A percentile compares a stretch with the other conserved stretches of the same genome.
phyloP scores from a whole-genome alignment of 2,329 filamentous ascomycete species.

The Penicillium sp. region DNA sequence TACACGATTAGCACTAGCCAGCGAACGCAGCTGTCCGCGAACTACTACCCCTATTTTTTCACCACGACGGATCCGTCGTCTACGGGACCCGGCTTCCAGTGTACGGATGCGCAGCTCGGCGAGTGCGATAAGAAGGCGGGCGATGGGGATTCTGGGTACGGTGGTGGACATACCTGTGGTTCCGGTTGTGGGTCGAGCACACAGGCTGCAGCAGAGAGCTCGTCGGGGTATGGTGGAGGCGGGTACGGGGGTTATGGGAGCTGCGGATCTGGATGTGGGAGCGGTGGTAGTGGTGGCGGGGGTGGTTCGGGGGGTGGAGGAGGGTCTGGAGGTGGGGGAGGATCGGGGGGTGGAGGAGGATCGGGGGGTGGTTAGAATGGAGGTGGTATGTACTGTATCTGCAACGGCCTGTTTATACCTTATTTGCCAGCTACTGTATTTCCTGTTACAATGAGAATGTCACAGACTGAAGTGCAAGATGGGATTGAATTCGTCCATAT shows the following conservation, averaged over 20 bases:
- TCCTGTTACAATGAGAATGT: too few species aligned
- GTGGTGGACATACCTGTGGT: not conserved
- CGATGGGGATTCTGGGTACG: not conserved
- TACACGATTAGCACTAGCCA: not conserved
- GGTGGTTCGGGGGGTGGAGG: not conserved
- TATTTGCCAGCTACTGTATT: too few species aligned
- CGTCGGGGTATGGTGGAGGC: not conserved
- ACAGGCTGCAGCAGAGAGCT: not conserved
- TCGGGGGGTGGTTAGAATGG: not conserved
- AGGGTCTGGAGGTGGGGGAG: not conserved
- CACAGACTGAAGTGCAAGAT: too few species aligned
- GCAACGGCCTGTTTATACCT: too few species aligned
- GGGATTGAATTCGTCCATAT: too few species aligned
- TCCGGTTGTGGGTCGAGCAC: constrained; percentile 9
- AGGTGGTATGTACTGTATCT: not conserved
- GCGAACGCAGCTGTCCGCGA: not conserved
- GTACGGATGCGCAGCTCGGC: constrained; percentile 10
- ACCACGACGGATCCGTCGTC: not conserved
- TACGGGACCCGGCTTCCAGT: not conserved
- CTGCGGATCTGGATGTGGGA: not conserved
- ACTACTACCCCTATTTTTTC: constrained; percentile 13
- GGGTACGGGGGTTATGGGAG: not conserved
- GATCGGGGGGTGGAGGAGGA: not conserved
- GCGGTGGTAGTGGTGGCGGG: not conserved
- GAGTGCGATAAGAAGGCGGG: constrained; percentile 3